Percentiles rank a stretch among this genome's conserved stretches.
Conservation (phyloP, 2,329 filamentous ascomycete genomes). For the Aspergillus thermomutatus region DNA sequence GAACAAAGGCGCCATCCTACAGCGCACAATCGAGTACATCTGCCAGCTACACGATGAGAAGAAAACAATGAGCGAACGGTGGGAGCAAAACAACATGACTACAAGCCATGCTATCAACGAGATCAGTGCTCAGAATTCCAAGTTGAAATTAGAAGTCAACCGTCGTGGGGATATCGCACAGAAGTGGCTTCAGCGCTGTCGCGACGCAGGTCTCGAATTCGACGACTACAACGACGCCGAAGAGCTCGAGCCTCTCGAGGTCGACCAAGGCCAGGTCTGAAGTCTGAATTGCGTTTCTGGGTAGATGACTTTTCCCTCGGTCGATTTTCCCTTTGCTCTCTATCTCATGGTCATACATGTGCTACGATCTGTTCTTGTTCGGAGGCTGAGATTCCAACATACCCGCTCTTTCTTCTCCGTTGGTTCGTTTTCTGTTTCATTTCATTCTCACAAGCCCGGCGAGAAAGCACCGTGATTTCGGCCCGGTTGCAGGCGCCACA, state of each 20-base stretch:
- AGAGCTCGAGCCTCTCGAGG: slow-evolving; percentile 35
- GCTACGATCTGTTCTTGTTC: slow-evolving; percentile 25
- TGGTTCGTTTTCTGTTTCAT: slow-evolving; percentile 6
- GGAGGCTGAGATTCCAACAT: slow-evolving; percentile 22
- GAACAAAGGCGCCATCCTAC: slow-evolving; percentile 96
- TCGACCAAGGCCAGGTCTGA: slow-evolving; percentile 29
- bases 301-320: background rate
- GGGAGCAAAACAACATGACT: slow-evolving; percentile 43
- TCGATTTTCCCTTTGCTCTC: background rate
- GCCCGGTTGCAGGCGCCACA: slow-evolving; percentile 4
- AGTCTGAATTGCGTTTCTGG: slow-evolving; percentile 2
- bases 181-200: slow-evolving; percentile 47
- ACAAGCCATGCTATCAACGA: slow-evolving; percentile 62
- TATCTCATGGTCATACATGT: slow-evolving; percentile 18
- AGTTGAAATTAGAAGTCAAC: slow-evolving; percentile 89
- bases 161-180: slow-evolving; percentile 69
- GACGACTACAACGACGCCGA: slow-evolving; percentile 47
- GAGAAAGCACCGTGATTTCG: slow-evolving; percentile 7
- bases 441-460: slow-evolving; percentile 3
- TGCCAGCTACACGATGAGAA: slow-evolving; percentile 64
- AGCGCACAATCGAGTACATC: slow-evolving; percentile 91
- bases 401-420: slow-evolving; percentile 18
- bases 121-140: slow-evolving; percentile 89
- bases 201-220: slow-evolving; percentile 47
- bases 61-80: slow-evolving; percentile 40